Evolutionary conservation across 495 filamentous ascomycete species (phyloP).

Genomic region (Podospora conica): DNA sequence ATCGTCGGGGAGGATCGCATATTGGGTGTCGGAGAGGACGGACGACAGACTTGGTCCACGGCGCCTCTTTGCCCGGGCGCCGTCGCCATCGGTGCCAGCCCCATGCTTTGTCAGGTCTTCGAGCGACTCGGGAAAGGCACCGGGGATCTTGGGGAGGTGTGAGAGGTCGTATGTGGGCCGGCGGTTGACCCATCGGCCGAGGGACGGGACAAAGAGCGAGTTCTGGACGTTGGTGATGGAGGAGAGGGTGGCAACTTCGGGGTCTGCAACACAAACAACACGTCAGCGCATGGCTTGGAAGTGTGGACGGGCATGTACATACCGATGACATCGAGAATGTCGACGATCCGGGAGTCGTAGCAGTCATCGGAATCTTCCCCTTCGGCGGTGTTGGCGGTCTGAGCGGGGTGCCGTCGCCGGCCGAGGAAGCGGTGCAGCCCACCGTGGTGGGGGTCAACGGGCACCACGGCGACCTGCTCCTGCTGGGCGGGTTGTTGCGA

Average conservation of each 20-base stretch:
- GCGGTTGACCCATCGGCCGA: slow-evolving; percentile 60
- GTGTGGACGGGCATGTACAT: slow-evolving; percentile 17
- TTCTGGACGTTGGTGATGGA: slow-evolving; percentile 77
- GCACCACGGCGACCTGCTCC: neutral
- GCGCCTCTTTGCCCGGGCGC: neutral
- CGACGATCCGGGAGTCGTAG: slow-evolving; percentile 53
- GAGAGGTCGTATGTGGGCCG: slow-evolving; percentile 69
- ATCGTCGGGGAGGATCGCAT: slow-evolving; percentile 59
- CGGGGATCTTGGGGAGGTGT: slow-evolving; percentile 26
- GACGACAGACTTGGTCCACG: slow-evolving; percentile 40
- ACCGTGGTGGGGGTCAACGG: neutral
- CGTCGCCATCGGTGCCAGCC: neutral
- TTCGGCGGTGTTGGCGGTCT: neutral
- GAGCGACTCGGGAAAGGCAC: slow-evolving; percentile 20
- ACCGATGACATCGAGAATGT: slow-evolving; percentile 69
- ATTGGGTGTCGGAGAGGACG: slow-evolving; percentile 38
- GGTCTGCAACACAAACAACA: slow-evolving; percentile 43
- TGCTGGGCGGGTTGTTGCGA: neutral
- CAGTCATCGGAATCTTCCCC: slow-evolving; percentile 23
- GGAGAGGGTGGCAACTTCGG: slow-evolving; percentile 65
- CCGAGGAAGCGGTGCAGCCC: neutral
- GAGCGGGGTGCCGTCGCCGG: slow-evolving; percentile 2
- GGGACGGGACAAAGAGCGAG: slow-evolving; percentile 67
- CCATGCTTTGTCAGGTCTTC: slow-evolving; percentile 12
- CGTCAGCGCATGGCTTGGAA: neutral